These are phyloP conservation scores for Sporothrix humicola DNA, from an alignment of 2,329 filamentous ascomycete genomes.

Conservation along the genomic window DNA sequence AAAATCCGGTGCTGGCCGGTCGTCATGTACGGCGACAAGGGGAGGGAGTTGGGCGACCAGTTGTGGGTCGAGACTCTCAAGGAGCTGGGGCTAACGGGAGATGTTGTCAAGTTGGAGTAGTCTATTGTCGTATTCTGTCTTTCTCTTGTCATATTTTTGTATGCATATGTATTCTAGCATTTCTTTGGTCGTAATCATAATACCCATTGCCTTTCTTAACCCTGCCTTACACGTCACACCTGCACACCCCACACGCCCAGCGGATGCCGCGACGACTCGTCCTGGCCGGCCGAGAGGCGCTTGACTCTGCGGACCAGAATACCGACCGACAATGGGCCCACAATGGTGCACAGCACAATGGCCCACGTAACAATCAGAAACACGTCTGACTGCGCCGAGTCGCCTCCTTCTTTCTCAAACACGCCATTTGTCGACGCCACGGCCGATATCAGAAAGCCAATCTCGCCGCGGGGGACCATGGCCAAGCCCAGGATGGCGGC, in stretches of 20 bases:
- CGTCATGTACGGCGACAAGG: background rate
- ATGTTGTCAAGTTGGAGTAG: background rate
- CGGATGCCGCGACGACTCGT: constrained; percentile 5
- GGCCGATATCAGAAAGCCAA: constrained; percentile 76
- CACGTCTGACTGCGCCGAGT: constrained; percentile 42
- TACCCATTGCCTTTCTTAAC: background rate
- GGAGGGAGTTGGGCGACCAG: background rate
- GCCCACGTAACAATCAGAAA: constrained; percentile 63
- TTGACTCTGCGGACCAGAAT: constrained; percentile 53
- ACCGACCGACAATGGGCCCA: constrained; percentile 57
- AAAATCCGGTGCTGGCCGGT: constrained; percentile 6
- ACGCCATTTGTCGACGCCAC: constrained; percentile 63
- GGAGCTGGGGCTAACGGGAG: background rate
- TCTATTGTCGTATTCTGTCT: background rate
- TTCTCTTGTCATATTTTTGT: background rate
- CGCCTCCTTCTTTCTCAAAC: constrained; percentile 41
- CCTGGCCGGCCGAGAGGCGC: constrained; percentile 39
- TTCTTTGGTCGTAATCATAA: background rate
- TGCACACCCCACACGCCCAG: constrained; percentile 35
- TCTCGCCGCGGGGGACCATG: constrained; percentile 81
- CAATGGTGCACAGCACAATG: constrained; percentile 60
- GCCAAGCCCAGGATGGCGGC: constrained; percentile 66
- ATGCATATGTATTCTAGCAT: background rate
- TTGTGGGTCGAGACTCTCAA: background rate
- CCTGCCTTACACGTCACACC: background rate